Evolutionary conservation across 108 stramenopile genomes (phyloP).

Genomic region (Cyclotella distinguenda): DNA sequence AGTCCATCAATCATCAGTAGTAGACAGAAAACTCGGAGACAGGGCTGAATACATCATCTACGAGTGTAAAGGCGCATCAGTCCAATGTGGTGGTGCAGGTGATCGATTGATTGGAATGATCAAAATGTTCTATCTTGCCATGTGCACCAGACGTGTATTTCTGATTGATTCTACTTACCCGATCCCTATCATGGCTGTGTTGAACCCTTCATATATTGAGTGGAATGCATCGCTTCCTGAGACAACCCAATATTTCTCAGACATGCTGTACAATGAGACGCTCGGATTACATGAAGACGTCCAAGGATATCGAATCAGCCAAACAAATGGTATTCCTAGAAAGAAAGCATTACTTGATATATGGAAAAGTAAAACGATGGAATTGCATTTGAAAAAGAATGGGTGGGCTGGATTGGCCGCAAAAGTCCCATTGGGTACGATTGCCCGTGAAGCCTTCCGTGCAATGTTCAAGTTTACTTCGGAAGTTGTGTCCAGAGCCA

Average conservation of each 20-base stretch:
- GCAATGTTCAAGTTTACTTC: not conserved
- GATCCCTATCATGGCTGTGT: not conserved
- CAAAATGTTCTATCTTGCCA: slow-evolving; percentile 3
- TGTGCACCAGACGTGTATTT: slow-evolving; percentile 1
- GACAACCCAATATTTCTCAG: not conserved
- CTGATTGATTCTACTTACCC: not conserved
- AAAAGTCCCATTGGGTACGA: not conserved
- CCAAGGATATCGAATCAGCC: not conserved
- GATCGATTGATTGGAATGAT: slow-evolving; percentile 6
- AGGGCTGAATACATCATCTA: slow-evolving; percentile 1
- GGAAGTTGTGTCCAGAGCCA: not conserved
- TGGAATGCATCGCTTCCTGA: slow-evolving; percentile 6
- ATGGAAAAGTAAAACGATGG: slow-evolving; percentile 1
- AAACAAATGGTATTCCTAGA: not conserved
- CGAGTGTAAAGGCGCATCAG: slow-evolving; percentile 2
- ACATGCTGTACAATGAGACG: not conserved
- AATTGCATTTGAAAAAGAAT: not conserved
- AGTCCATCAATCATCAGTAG: not conserved
- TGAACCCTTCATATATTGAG: not conserved
- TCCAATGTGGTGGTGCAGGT: not conserved
- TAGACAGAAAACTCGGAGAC: slow-evolving; percentile 1
- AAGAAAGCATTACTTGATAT: not conserved
- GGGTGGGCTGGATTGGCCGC: not conserved
- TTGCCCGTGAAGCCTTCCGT: not conserved
- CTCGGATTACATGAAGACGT: not conserved